Conservation (phyloP, 2,329 filamentous ascomycete species). For the Lachnellula cervina region DNA sequence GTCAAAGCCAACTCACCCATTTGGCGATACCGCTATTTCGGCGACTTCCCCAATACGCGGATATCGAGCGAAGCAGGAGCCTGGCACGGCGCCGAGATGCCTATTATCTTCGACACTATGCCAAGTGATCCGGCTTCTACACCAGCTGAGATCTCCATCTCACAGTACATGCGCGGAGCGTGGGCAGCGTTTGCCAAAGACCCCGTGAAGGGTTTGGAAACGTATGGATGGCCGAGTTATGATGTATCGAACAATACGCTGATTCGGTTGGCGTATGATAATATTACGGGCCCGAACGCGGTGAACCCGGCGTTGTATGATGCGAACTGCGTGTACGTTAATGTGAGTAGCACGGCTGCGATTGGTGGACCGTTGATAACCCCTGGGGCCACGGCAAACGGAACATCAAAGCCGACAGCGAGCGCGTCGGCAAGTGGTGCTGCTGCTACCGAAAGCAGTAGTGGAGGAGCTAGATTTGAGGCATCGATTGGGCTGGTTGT, state of each 20-base stretch:
- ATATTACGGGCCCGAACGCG: constrained; percentile 27
- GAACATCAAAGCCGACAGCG: not conserved
- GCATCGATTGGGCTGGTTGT: not conserved
- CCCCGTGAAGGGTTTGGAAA: constrained; percentile 31
- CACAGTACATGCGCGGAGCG: constrained; percentile 34
- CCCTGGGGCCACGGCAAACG: not conserved
- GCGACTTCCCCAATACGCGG: constrained; percentile 33
- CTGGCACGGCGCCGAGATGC: constrained; percentile 34
- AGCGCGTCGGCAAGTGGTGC: not conserved
- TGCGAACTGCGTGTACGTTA: constrained; percentile 22
- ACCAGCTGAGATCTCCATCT: constrained; percentile 28
- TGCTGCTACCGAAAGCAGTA: not conserved
- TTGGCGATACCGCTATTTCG: constrained; percentile 37
- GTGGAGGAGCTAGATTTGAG: constrained; percentile 2
- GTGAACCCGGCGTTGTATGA: constrained; percentile 26
- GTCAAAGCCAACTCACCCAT: constrained; percentile 29
- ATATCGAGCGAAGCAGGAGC: constrained; percentile 31
- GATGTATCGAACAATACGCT: constrained; percentile 21
- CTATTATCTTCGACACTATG: constrained; percentile 31
- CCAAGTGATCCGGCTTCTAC: constrained; percentile 21
- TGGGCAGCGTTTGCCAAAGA: constrained; percentile 38
- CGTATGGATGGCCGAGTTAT: constrained; percentile 31
- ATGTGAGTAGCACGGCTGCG: constrained; percentile 2
- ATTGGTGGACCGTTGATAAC: not conserved
- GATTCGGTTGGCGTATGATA: constrained; percentile 27